Evolutionary conservation across 768 basidiomycete species (phyloP).

Genomic region (Megacollybia marginata): DNA sequence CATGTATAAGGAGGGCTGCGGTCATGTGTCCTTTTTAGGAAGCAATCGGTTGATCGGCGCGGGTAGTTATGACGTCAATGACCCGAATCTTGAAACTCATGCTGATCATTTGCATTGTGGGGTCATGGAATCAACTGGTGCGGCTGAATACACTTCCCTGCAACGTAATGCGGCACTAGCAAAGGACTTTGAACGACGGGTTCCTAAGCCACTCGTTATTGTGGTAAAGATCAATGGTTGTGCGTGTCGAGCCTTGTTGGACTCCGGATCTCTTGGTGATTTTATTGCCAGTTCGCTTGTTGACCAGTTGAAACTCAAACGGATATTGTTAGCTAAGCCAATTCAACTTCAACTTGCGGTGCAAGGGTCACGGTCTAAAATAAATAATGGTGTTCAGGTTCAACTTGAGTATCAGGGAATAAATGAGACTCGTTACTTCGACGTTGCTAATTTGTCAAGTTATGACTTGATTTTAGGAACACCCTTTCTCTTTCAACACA

Average conservation of each 20-base stretch:
- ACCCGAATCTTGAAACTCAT: no score
- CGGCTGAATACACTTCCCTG: no score
- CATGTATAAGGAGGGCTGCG: no score
- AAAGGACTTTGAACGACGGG: background rate
- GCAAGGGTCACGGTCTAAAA: slow-evolving; percentile 11
- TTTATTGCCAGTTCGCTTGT: slow-evolving; percentile 16
- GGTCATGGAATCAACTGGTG: no score
- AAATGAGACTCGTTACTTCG: slow-evolving; percentile 10
- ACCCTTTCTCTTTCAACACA: background rate
- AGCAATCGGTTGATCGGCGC: no score
- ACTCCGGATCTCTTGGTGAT: no score
- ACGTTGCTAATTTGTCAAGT: slow-evolving; percentile 1
- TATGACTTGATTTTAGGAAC: no score
- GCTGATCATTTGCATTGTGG: no score
- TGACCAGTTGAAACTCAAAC: slow-evolving; percentile 14
- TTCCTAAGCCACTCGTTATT: no score
- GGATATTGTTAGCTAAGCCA: slow-evolving; percentile 13
- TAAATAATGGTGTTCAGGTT: background rate
- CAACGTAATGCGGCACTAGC: background rate
- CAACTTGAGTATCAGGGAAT: background rate
- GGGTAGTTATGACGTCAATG: no score
- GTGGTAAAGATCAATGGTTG: background rate
- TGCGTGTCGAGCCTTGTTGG: background rate
- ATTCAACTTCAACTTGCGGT: slow-evolving; percentile 22
- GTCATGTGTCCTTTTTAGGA: no score